These are phyloP conservation scores for Ophiostoma ips DNA, from an alignment of 2,329 filamentous ascomycete genomes.

Conservation along the genomic window DNA sequence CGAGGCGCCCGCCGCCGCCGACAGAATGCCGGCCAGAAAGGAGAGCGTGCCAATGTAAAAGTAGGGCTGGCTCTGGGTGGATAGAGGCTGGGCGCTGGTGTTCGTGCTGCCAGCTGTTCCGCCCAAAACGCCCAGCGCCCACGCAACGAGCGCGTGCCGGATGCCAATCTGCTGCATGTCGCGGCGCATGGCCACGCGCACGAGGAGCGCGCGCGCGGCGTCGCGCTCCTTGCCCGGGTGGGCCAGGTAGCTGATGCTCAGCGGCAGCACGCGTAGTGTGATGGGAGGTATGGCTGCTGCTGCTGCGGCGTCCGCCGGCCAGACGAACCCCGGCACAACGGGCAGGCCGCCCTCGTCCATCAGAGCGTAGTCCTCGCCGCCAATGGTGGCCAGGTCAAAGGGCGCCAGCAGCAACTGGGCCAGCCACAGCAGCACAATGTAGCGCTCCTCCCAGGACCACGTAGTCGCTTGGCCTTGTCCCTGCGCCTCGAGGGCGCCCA, in stretches of 20 bases:
- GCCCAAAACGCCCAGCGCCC: slow-evolving; percentile 50
- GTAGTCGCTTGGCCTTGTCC: background rate
- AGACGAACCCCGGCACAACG: slow-evolving; percentile 33
- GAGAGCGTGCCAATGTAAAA: slow-evolving; percentile 65
- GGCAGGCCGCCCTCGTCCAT: slow-evolving; percentile 26
- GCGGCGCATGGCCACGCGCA: slow-evolving; percentile 64
- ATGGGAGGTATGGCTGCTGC: slow-evolving; percentile 48
- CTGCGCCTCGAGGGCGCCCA: slow-evolving; percentile 54
- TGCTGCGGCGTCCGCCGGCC: slow-evolving; percentile 29
- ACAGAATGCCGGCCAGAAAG: slow-evolving; percentile 62
- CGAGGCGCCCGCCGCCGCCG: slow-evolving; percentile 54
- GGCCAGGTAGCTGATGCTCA: slow-evolving; percentile 58
- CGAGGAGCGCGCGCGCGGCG: slow-evolving; percentile 70
- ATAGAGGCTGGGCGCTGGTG: too few relatives aligned
- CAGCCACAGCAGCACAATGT: slow-evolving; percentile 77
- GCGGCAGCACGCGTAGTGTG: slow-evolving; percentile 51
- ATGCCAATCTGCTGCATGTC: slow-evolving; percentile 78
- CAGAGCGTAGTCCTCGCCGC: background rate
- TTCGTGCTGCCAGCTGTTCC: too few relatives aligned
- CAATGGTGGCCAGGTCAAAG: slow-evolving; percentile 75
- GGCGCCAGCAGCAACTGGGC: slow-evolving; percentile 72
- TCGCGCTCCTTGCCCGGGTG: slow-evolving; percentile 77
- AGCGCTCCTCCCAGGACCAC: slow-evolving; percentile 77
- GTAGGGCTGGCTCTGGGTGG: slow-evolving; percentile 43
- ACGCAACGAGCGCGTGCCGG: slow-evolving; percentile 51